Percentiles rank a stretch among this genome's conserved stretches.
Evolutionary conservation across 2,329 filamentous ascomycete genomes (phyloP).

Genomic region (Polychaeton citri): DNA sequence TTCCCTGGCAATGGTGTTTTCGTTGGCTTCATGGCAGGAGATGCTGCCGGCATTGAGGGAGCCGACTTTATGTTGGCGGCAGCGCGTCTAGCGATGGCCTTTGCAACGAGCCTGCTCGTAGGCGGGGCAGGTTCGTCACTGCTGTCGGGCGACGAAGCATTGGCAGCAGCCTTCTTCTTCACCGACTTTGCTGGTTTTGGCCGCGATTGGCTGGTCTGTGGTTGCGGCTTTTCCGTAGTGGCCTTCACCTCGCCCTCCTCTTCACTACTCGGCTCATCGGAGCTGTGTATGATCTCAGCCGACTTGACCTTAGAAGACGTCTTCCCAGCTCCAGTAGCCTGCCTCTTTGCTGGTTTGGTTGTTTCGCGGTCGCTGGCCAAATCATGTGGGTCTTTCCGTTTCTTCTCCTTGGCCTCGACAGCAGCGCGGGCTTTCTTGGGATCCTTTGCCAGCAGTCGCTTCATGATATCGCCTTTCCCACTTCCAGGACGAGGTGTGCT

Average conservation of each 20-base stretch:
- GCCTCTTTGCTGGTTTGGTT: conserved; percentile 13
- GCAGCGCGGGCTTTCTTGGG: conserved; percentile 29
- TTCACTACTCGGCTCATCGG: conserved; percentile 26
- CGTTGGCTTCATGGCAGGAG: conserved; percentile 7
- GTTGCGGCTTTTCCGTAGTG: conserved; percentile 2
- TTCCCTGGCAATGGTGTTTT: conserved; percentile 13
- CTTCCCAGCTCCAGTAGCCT: conserved; percentile 14
- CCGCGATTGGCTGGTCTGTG: conserved; percentile 4
- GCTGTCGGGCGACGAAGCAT: conserved; percentile 10
- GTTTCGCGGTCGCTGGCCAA: conserved; percentile 16
- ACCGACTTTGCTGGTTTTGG: conserved; percentile 9
- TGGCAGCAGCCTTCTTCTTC: conserved; percentile 8
- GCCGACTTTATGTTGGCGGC: conserved; percentile 2
- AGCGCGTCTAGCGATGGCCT: background rate
- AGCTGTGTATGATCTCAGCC: conserved; percentile 40
- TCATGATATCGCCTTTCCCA: conserved; percentile 21
- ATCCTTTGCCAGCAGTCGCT: conserved; percentile 30
- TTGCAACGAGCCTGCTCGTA: conserved; percentile 5
- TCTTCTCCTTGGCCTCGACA: conserved; percentile 33
- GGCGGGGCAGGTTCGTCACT: conserved; percentile 10
- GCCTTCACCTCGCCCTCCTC: conserved; percentile 21
- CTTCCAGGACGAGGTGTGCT: conserved; percentile 12
- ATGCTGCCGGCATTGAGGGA: conserved; percentile 6
- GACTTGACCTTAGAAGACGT: conserved; percentile 36
- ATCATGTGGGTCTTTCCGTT: conserved; percentile 27